These are phyloP conservation scores for Chaetomium fimeti DNA, from an alignment of 495 filamentous ascomycete species.

Conservation along the genomic window DNA sequence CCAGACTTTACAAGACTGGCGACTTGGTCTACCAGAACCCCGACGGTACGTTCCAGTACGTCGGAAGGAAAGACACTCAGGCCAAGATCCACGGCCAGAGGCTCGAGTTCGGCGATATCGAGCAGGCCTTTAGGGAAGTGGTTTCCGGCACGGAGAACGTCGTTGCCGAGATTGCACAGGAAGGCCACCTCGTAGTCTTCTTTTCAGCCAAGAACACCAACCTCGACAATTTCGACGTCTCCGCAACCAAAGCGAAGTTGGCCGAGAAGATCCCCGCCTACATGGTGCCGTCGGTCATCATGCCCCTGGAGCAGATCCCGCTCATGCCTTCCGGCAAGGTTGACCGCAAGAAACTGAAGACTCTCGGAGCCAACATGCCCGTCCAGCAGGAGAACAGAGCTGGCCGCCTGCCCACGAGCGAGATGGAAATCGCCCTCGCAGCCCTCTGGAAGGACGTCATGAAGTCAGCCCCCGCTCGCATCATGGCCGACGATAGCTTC, in stretches of 20 bases:
- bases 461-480: conserved; percentile 25
- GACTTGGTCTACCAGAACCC: conserved; percentile 61
- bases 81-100: conserved; percentile 66
- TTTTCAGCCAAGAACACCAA: conserved; percentile 3
- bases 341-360: conserved; percentile 58
- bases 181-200: conserved; percentile 1
- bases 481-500: conserved; percentile 48
- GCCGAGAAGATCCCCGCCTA: conserved; percentile 42
- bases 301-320: conserved; percentile 57
- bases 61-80: conserved; percentile 63
- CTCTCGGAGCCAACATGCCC: conserved; percentile 38
- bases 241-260: neutral
- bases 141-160: conserved; percentile 38
- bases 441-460: conserved; percentile 38
- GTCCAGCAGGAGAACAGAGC: conserved; percentile 30
- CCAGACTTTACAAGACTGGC: conserved; percentile 66
- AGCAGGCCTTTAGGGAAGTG: conserved; percentile 51
- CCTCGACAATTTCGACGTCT: neutral
- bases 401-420: conserved; percentile 27
- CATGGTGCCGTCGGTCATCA: conserved; percentile 64
- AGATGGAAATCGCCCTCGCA: conserved; percentile 33
- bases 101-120: conserved; percentile 65
- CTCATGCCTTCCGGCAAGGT: conserved; percentile 59
- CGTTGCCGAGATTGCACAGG: conserved; percentile 39
- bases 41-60: conserved; percentile 59